Percentiles rank a stretch among this genome's conserved stretches.
Conservation (phyloP, 805 yeast genomes). For the Clavispora phyllophila region DNA sequence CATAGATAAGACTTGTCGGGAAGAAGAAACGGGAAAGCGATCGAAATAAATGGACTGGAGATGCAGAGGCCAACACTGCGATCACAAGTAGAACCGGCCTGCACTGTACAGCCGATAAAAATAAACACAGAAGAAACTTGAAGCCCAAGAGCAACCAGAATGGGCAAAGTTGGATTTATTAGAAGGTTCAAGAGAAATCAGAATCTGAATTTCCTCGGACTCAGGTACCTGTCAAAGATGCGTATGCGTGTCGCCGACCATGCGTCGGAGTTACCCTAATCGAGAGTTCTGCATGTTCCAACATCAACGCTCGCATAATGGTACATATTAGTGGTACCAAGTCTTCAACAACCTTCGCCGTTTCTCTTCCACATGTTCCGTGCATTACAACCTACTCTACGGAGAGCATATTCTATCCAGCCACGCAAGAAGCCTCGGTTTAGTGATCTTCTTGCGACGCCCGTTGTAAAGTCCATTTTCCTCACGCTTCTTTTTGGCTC, state of each 20-base stretch:
- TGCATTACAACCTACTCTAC: not conserved
- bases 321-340: too few relatives aligned
- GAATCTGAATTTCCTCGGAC: too few relatives aligned
- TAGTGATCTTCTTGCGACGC: conserved; percentile 26
- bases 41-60: too few relatives aligned
- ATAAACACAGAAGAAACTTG: not conserved
- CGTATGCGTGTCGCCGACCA: not conserved
- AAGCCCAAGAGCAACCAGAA: not conserved
- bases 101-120: not conserved
- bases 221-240: too few relatives aligned
- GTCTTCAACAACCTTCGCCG: too few relatives aligned
- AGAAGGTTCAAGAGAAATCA: too few relatives aligned
- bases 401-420: conserved; percentile 7
- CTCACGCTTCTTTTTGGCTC: conserved; percentile 39
- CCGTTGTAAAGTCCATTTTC: conserved; percentile 34
- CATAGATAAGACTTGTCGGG: not conserved
- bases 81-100: not conserved
- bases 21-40: too few relatives aligned
- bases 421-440: conserved; percentile 17
- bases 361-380: too few relatives aligned
- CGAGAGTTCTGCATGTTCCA: not conserved
- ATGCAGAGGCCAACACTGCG: not conserved
- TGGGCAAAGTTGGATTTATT: too few relatives aligned
- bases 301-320: not conserved
- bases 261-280: not conserved